A percentile compares a stretch with the other conserved stretches of the same genome.
Conservation (phyloP, 108 stramenopile species). For the Poteriospumella lacustris region DNA sequence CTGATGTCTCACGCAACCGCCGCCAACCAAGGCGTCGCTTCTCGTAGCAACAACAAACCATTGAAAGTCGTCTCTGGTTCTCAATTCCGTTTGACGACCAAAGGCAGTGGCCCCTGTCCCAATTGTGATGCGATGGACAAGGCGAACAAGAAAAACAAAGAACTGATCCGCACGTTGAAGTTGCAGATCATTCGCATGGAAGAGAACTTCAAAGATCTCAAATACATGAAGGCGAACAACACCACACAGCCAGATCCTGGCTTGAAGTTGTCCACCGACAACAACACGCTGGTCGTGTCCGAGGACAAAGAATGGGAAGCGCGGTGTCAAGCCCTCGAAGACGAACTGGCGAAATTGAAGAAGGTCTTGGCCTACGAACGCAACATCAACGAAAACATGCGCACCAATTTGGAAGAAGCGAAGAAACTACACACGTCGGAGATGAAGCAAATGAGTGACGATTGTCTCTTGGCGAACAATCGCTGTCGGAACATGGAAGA, state of each 20-base stretch:
- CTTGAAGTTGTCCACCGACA: not conserved
- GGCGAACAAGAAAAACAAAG: not conserved
- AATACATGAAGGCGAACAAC: not conserved
- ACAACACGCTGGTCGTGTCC: not conserved
- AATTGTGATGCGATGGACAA: not conserved
- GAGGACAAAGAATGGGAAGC: not conserved
- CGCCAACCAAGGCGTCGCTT: too few species aligned
- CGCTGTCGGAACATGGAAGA: too few species aligned
- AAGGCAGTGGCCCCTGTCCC: not conserved
- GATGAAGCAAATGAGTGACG: not conserved
- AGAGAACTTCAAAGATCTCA: not conserved
- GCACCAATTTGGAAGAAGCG: not conserved
- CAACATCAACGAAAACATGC: not conserved
- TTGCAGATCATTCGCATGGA: not conserved
- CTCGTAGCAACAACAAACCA: too few species aligned
- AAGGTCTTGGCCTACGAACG: not conserved
- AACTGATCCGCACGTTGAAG: not conserved
- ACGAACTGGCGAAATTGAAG: conserved; percentile 11
- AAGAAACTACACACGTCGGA: not conserved
- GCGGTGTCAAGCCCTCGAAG: not conserved
- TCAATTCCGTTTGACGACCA: not conserved
- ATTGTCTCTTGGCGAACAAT: too few species aligned
- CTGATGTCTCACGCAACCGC: too few species aligned
- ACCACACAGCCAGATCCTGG: too few species aligned
- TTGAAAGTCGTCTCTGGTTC: not conserved